These are phyloP conservation scores for Fusarium nematophilum DNA, from an alignment of 2,329 filamentous ascomycete genomes.

Conservation along the genomic window DNA sequence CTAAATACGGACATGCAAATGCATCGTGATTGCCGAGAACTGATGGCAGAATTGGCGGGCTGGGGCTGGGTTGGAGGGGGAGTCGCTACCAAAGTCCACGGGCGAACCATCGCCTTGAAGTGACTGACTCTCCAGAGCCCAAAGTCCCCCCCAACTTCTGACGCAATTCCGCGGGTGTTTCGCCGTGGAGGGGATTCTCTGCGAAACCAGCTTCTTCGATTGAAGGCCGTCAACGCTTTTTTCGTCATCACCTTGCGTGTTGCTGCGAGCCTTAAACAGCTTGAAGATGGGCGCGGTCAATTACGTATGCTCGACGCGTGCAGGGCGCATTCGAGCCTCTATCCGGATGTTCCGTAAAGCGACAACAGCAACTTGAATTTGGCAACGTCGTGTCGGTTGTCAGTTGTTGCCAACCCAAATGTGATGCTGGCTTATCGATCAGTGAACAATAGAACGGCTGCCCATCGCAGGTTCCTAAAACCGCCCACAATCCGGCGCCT, in stretches of 20 bases:
- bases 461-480: slow-evolving; percentile 20
- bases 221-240: not conserved
- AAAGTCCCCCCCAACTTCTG: slow-evolving; percentile 20
- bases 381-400: slow-evolving; percentile 6
- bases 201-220: not conserved
- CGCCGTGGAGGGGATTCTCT: slow-evolving; percentile 10
- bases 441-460: slow-evolving; percentile 5
- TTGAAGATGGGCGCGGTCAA: not conserved
- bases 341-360: not conserved
- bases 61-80: not conserved
- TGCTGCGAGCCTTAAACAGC: slow-evolving; percentile 5
- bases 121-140: slow-evolving; percentile 34
- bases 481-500: slow-evolving; percentile 11
- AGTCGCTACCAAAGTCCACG: slow-evolving; percentile 1
- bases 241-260: slow-evolving; percentile 10
- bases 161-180: slow-evolving; percentile 19
- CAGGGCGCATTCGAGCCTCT: slow-evolving; percentile 1
- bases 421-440: slow-evolving; percentile 6
- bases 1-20: slow-evolving; percentile 2
- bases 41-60: not conserved
- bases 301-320: slow-evolving; percentile 1
- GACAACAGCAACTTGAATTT: not conserved
- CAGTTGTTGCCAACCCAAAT: not conserved
- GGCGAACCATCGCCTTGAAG: slow-evolving; percentile 37
- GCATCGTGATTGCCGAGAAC: not conserved